phyloP scores from a whole-genome alignment of 1,139 yeast genomes.

The Tardiomyces digboiensis region DNA sequence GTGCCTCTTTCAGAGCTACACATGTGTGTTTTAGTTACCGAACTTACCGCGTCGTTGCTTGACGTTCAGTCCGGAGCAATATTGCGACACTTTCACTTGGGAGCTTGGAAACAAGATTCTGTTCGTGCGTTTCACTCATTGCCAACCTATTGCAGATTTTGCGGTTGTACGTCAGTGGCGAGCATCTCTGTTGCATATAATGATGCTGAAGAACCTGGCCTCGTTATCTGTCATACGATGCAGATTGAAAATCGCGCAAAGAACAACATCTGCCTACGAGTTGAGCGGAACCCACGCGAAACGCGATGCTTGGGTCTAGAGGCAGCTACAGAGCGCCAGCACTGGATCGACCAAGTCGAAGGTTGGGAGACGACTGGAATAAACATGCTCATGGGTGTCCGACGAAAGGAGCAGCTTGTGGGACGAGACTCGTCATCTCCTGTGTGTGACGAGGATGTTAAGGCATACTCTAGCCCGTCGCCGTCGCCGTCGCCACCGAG shows the following conservation, averaged over 20 bases:
- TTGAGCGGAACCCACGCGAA: slow-evolving; percentile 88
- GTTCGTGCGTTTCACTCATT: slow-evolving; percentile 69
- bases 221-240: slow-evolving; percentile 63
- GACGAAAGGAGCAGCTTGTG: slow-evolving; percentile 28
- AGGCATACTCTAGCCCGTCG: neutral
- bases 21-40: slow-evolving; percentile 19
- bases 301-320: slow-evolving; percentile 82
- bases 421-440: neutral
- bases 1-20: slow-evolving; percentile 23
- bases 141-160: slow-evolving; percentile 82
- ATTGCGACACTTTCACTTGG: slow-evolving; percentile 46
- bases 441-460: neutral
- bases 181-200: slow-evolving; percentile 66
- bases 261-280: slow-evolving; percentile 73
- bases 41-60: slow-evolving; percentile 32
- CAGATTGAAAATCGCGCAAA: slow-evolving; percentile 67
- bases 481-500: neutral
- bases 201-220: slow-evolving; percentile 41
- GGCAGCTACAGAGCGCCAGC: slow-evolving; percentile 59
- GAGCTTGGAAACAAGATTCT: slow-evolving; percentile 50
- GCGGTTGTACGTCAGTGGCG: slow-evolving; percentile 79
- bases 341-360: slow-evolving; percentile 56
- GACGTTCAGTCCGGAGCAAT: slow-evolving; percentile 72
- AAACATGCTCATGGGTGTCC: slow-evolving; percentile 68
- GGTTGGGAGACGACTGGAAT: slow-evolving; percentile 75